A percentile compares a stretch with the other conserved stretches of the same genome.
Conservation (phyloP, 805 yeast genomes). For the Teunomyces barrocoloradensis region DNA sequence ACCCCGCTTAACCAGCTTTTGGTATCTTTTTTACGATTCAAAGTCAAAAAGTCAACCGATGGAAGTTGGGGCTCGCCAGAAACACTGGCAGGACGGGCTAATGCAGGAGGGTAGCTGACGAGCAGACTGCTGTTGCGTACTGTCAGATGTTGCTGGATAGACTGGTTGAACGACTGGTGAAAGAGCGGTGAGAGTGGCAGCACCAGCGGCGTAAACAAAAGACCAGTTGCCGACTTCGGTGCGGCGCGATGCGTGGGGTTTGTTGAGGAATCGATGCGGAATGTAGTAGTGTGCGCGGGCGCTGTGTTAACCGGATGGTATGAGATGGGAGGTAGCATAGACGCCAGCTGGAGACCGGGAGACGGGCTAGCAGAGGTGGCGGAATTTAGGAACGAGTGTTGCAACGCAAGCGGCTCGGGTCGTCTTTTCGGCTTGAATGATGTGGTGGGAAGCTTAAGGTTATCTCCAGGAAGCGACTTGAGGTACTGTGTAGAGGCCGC, state of each 20-base stretch:
- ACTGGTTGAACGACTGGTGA: constrained; percentile 34
- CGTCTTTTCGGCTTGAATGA: constrained; percentile 38
- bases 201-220: constrained; percentile 21
- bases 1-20: constrained; percentile 29
- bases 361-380: neutral
- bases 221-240: constrained; percentile 18
- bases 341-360: constrained; percentile 6
- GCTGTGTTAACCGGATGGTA: constrained; percentile 10
- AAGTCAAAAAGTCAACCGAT: constrained; percentile 8
- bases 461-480: neutral
- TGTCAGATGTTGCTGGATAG: constrained; percentile 1
- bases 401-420: constrained; percentile 38
- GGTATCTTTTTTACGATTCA: constrained; percentile 9
- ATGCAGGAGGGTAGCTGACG: constrained; percentile 5
- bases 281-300: constrained; percentile 13
- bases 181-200: constrained; percentile 41
- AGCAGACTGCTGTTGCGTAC: neutral
- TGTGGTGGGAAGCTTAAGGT: constrained; percentile 20
- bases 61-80: neutral
- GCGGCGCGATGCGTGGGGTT: constrained; percentile 4
- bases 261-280: constrained; percentile 6
- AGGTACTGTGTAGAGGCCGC: neutral
- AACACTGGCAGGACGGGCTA: neutral
- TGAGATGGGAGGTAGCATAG: neutral
- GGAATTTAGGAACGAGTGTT: constrained; percentile 27